Evolutionary conservation across 768 basidiomycete genomes (phyloP).

Genomic region (Russula lepida): DNA sequence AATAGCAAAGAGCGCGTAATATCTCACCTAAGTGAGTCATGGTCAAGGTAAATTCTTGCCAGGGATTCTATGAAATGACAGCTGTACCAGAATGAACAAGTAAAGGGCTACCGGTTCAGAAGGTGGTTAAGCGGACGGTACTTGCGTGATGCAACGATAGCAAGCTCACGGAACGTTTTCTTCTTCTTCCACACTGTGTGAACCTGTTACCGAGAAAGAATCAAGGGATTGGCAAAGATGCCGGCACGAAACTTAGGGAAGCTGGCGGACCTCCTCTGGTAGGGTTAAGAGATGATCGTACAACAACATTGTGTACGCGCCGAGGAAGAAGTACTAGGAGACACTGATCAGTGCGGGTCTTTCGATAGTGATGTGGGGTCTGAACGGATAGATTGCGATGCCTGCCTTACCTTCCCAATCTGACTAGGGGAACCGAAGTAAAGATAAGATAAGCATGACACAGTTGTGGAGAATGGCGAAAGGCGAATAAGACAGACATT

Average conservation of each 20-base stretch:
- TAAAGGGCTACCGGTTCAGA: slow-evolving; percentile 11
- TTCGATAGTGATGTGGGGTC: neutral
- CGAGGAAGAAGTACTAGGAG: slow-evolving; percentile 19
- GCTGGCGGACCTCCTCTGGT: slow-evolving; percentile 9
- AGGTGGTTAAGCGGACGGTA: neutral
- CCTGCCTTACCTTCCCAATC: slow-evolving; percentile 14
- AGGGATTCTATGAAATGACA: neutral
- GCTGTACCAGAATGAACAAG: slow-evolving; percentile 15
- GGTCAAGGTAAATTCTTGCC: neutral
- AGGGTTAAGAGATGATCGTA: slow-evolving; percentile 19
- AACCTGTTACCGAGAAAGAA: neutral
- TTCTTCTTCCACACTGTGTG: slow-evolving; percentile 20
- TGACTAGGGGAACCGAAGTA: neutral
- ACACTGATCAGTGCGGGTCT: neutral
- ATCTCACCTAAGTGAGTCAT: slow-evolving; percentile 7
- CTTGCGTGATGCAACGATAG: neutral
- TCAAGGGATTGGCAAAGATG: neutral
- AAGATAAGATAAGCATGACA: neutral
- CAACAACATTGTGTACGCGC: slow-evolving; percentile 12
- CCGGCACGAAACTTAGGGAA: neutral
- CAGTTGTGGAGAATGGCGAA: neutral
- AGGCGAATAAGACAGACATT: slow-evolving; percentile 7
- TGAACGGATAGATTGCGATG: too few relatives aligned
- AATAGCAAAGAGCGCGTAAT: slow-evolving; percentile 15
- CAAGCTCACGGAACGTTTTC: slow-evolving; percentile 16